Evolutionary conservation across 139 green algal species (phyloP), one percentile per base, ranked within the genome.

Genomic region (Micractinium conductrix): DNA sequence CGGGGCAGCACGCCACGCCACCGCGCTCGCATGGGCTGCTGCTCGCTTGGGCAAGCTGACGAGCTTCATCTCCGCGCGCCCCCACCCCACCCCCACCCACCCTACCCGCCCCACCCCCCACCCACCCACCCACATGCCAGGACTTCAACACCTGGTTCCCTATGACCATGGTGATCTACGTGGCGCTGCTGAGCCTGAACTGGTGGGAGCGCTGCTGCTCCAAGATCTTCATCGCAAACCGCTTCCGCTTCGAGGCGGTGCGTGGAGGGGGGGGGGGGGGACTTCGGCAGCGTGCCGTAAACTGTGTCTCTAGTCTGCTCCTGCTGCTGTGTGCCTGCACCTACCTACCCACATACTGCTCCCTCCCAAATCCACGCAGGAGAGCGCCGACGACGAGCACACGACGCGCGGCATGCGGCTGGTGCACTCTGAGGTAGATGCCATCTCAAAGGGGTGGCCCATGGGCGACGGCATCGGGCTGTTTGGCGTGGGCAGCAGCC

Each of bases 81-180:
- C n/a, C n/a, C n/a, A n/a, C n/a, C n/a, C n/a, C n/a, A n/a, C n/a
- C n/a, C n/a, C n/a, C n/a, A n/a, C n/a, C n/a, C n/a, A n/a, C n/a
- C n/a, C n/a, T n/a, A n/a, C n/a, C n/a, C n/a, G n/a, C n/a, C n/a
- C n/a, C n/a, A n/a, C n/a, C n/a, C n/a, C n/a, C n/a, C n/a, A n/a
- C n/a, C n/a, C n/a, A n/a, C n/a, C n/a, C n/a, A n/a, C n/a, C n/a
- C n/a, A n/a, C n/a, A n/a, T n/a, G n/a, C 62, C 78, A 81, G 50
- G 81, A 91, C 60, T 94, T 96, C 87, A 97, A 96, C 89, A 94
- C 81, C 53, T 98, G 94, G 89, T 94, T 97, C 83, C 94, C 94
- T 0, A 68, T 96, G 38, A 86, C 95, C 68, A 88, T 96, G 78
- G 87, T 78, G 10, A 28, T 78, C 70, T 78, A 92, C 73, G 80